Evolutionary conservation across 176 grass and related monocot genomes (phyloP), one percentile per base, ranked within the genome.

Genomic region (Oryza meridionalis): DNA sequence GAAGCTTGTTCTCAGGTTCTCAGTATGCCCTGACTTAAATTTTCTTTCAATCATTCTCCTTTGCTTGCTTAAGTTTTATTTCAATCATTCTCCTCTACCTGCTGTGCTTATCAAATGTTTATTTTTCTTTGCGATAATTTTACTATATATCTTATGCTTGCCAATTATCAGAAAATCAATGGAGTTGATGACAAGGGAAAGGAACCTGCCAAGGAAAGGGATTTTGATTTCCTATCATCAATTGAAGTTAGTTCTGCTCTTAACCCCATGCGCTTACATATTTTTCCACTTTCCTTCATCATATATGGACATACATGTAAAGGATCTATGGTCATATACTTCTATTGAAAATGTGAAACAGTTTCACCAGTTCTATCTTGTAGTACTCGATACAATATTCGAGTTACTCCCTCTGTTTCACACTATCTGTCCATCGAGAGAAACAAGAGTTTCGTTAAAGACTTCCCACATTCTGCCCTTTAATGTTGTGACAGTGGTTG

Each of bases 141-240:
- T 73, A 69, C 42, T 75, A 31, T 70, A 58, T 84, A 50, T 53
- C 40, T 81, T 65, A 65, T 58, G 44, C 67, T 16, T 86, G 29
- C 67, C 37, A 79, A 27, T 70, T 75, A 64, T 69, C 86, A 98
- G 92, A 98, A 92, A 93, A 95, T 98, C 70, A 91, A 92, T 40
- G 92, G 94, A 89, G 75, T 65, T 55, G 90, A 89, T 82, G 69
- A 81, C 93, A 93, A 95, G 89, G 87, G 90, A 75, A 98, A 95
- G 55, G 92, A 90, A 79, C 73, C 49, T 93, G 84, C 80, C 37
- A 94, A 98, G 91, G 90, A 93, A 74, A 93, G 91, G 31, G 92
- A 95, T 86, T 90, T 88, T 46, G 96, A 98, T 90, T 98, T 93
- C 85, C 72, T 98, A 65, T 98, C 96, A 21, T 95, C 96, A 74